Evolutionary conservation across 257 asterid species (phyloP), one percentile per base, ranked within the genome.

Genomic region (Salvia rosmarinus): DNA sequence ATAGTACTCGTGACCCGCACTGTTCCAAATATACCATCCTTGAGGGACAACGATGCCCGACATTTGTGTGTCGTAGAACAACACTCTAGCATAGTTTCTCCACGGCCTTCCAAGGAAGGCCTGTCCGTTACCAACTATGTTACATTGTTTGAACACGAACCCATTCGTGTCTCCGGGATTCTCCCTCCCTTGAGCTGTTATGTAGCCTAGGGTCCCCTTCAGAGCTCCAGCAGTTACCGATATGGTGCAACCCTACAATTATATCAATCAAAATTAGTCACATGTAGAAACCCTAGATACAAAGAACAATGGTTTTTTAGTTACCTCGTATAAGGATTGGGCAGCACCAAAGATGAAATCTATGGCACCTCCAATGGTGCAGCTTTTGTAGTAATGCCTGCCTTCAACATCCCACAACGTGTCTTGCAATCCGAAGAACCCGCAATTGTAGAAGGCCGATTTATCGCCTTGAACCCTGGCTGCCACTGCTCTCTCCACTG

Each of bases 281-380:
- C 30, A 25, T 35, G 5, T 10, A 3, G 12, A 16, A 2, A 51
- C 25, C 23, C 32, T 30, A 3, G 46, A 12, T 3, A 1, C 16
- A 25, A 25, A 25, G n/a, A 25, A 25, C 30, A 3, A 16, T 4
- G 32, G 19, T 19, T 19, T 9, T 51, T 51, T 19, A 1, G 19
- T 5, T 77, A 89, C 98, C 90, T 92, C 92, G 28, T 88, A 89
- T 54, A 89, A 77, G 23, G 98, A 90, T 79, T 90, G 91, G 10
- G 96, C 98, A 0, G 79, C 56, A 8, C 98, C 98, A 62, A 90
- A 92, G 74, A 92, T 90, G 77, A 92, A 92, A 81, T 92, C 98
- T 12, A 88, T 77, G 1, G 90, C 87, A 0, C 98, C 98, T 21
- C 82, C 86, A 46, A 90, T 87, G 42, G 77, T 81, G 61, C 97